Base-by-base conservation (phyloP, 108 stramenopile genomes). In the Ochromonas danica region DNA sequence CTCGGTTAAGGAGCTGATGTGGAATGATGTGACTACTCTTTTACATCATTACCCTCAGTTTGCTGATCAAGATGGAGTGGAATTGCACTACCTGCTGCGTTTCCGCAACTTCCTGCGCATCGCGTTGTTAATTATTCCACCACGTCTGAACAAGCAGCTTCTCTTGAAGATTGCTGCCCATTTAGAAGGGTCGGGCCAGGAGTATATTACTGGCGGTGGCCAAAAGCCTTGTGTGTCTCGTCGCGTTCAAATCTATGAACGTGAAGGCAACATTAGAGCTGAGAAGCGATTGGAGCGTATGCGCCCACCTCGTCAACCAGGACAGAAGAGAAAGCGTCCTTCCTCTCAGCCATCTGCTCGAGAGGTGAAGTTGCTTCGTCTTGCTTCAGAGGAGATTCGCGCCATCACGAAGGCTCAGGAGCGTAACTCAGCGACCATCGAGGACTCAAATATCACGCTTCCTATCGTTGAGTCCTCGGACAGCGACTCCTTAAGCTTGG, bases 131-230 rank as follows among this genome's bases (percentile, higher is more conserved):
- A 67, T 67, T 33, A 36, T 67, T 14, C 63, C 63, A 6, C 30
- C 63, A 36, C 17, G 63, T 6, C 63, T 67, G 33, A 67, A 67
- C 31, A 67, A 67, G 31, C 6, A 22, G 31, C 17, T 33, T 28
- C 63, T 67, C 17, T 14, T 67, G 10, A 22, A 33, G 33, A 67
- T 67, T 36, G 63, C 30, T 10, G 63, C 63, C 33, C 17, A 25
- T 31, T 67, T 67, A 36, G 63, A 67, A 36, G 63, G 63, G 17
- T 67, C 63, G 17, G 30, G 31, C 10, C 17, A 6, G 25, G 63
- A 67, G 63, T 67, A 67, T 36, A 33, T 67, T 10, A 67, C 63
- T 67, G 63, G 63, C 31, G 63, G 63, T 35, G 63, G 63, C 3
- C 63, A 67, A 36, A 67, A 22, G 31, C 31, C 63, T 10, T 22